Percentiles rank a stretch among this genome's conserved stretches.
phyloP scores from a whole-genome alignment of 371 early-diverging fungal species.

The Nematocida minor region DNA sequence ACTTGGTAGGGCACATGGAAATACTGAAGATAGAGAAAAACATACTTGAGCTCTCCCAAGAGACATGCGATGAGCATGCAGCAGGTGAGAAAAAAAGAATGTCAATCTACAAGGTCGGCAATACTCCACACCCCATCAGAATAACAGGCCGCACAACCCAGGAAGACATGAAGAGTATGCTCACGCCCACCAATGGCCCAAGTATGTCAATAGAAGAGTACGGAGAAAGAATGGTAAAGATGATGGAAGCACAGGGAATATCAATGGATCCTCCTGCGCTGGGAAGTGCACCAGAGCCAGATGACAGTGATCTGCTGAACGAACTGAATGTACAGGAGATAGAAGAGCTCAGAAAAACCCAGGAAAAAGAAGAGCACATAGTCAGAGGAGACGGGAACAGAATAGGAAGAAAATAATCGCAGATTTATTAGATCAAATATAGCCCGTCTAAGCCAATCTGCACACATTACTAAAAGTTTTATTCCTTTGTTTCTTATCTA shows the following conservation, averaged over 20 bases:
- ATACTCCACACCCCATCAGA: neutral
- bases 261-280: neutral
- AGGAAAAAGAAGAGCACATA: neutral
- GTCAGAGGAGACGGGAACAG: conserved; percentile 46
- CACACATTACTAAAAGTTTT: too few species aligned
- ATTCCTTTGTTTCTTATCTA: too few species aligned
- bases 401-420: conserved; percentile 24
- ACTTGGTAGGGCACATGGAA: neutral
- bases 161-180: conserved; percentile 17
- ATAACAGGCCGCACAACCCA: conserved; percentile 1
- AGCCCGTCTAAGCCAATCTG: too few species aligned
- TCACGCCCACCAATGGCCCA: neutral
- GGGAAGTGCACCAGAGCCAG: neutral
- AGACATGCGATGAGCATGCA: neutral
- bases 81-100: neutral
- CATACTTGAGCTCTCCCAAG: neutral
- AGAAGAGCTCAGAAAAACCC: neutral
- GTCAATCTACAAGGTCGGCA: conserved; percentile 5
- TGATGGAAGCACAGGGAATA: neutral
- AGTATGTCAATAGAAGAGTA: conserved; percentile 48
- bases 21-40: conserved; percentile 19
- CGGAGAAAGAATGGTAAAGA: conserved; percentile 39
- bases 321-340: neutral
- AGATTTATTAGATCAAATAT: neutral
- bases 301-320: neutral